Base-by-base conservation (phyloP, 2,329 filamentous ascomycete species). In the Penicillium sp. region DNA sequence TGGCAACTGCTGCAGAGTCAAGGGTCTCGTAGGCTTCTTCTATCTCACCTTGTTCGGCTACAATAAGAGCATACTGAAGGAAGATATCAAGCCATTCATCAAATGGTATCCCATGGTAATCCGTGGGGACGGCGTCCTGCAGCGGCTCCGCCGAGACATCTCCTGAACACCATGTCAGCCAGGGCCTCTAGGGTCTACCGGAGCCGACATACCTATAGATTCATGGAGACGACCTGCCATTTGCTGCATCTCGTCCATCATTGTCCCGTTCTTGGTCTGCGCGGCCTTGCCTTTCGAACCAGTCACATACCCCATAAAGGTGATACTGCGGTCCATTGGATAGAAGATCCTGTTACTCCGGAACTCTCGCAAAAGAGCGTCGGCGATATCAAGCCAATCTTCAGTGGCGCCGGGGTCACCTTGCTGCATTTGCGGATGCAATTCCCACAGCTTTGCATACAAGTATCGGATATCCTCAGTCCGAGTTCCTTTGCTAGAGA, bases 1-100 rank as follows among this genome's bases (percentile, higher is more conserved):
- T 90, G 12, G 89, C 89, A 63, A 89, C 84, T 41, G 84, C 79
- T 1, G 88, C 89, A 5, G 87, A 83, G 53, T 90, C 83, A 58
- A 95, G 85, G 7, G 89, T 82, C 42, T 86, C 82, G 66, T 95
- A 96, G 42, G 89, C 85, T 54, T 89, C 84, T 35, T 84, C 78
- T 12, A 80, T 75, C 40, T 86, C 81, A 29, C 84, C 84, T 16
- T 78, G 74, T 35, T 82, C 80, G 7, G 90, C 87, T 28, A 93
- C 79, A 4, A 85, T 77, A 40, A 96, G 77, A 3, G 90, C 87
- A 65, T 95, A 95, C 62, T 93, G 88, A 30, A 95, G 79, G 65
- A 99, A 95, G 0, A 95, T 78, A 58, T 95, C 88, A 3, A 96
- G 79, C 93, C 93, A 99, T 39, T 83, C 80, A 50, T 84, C 77